phyloP scores from a whole-genome alignment of 225 moss, liverwort and hornwort species.

The Physcomitrellopsis africana region DNA sequence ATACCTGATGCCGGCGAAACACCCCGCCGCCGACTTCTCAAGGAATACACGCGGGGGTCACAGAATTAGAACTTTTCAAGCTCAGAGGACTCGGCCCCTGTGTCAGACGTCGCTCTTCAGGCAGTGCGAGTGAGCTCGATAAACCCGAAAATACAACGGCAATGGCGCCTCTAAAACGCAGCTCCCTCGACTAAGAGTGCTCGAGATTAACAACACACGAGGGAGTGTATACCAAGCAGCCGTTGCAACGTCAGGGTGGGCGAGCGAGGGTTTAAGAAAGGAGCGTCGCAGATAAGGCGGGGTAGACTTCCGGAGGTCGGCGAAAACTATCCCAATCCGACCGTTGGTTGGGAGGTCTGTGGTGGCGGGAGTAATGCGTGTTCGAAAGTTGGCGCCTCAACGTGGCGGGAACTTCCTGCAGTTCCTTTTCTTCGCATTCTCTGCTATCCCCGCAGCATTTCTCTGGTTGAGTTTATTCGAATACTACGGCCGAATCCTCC shows the following conservation, averaged over 20 bases:
- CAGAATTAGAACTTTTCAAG: neutral
- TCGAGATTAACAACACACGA: neutral
- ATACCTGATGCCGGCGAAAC: neutral
- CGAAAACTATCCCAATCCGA: fast-evolving
- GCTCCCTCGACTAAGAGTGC: no score
- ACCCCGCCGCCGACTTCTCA: neutral
- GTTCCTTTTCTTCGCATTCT: no score
- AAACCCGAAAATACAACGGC: fast-evolving
- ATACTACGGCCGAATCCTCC: no score
- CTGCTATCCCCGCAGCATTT: no score
- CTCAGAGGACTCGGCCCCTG: neutral
- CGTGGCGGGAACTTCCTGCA: constrained; percentile 20
- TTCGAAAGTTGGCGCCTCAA: constrained; percentile 43
- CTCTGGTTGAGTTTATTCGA: no score
- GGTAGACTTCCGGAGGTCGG: neutral
- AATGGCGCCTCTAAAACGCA: neutral
- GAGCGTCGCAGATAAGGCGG: constrained; percentile 15
- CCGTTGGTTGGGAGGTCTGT: neutral
- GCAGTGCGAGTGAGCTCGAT: no score
- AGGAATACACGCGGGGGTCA: no score
- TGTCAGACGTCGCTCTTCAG: neutral
- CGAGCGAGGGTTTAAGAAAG: neutral
- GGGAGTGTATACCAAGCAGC: neutral
- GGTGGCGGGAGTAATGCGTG: constrained; percentile 46
- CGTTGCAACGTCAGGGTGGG: fast-evolving